Evolutionary conservation across 768 basidiomycete species (phyloP).

Genomic region (Lactarius quietus): DNA sequence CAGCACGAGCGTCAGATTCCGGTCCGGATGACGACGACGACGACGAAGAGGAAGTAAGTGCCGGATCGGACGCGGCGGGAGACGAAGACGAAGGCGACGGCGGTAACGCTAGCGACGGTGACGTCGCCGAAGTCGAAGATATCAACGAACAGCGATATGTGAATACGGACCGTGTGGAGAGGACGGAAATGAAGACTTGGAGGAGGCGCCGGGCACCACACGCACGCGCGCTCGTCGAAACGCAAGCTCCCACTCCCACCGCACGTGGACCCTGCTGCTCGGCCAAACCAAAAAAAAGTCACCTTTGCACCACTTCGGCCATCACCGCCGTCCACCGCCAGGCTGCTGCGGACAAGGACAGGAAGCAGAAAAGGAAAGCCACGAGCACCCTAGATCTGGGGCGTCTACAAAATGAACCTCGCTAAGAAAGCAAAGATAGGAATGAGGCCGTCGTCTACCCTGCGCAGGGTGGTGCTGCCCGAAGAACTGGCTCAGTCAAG

Average conservation of each 20-base stretch:
- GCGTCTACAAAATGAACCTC: neutral
- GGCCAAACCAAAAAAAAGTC: slow-evolving; percentile 35
- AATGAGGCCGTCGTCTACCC: neutral
- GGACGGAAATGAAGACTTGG: neutral
- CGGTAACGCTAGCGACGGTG: slow-evolving; percentile 39
- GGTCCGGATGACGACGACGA: slow-evolving; percentile 27
- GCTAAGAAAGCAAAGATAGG: neutral
- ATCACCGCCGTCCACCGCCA: no score
- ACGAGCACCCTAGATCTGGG: neutral
- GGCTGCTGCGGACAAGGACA: no score
- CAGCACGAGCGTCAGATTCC: slow-evolving; percentile 29
- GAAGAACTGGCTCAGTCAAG: slow-evolving; percentile 24
- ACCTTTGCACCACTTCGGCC: slow-evolving; percentile 28
- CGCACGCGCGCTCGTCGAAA: slow-evolving; percentile 27
- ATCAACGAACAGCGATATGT: slow-evolving; percentile 28
- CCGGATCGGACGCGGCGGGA: slow-evolving; percentile 20
- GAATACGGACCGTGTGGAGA: slow-evolving; percentile 12
- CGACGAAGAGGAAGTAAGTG: no score
- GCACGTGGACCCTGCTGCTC: slow-evolving; percentile 18
- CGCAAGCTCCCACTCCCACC: slow-evolving; percentile 31
- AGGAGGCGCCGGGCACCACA: slow-evolving; percentile 31
- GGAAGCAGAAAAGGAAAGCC: neutral
- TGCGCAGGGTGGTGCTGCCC: neutral
- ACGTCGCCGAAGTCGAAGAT: slow-evolving; percentile 38
- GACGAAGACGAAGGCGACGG: slow-evolving; percentile 40